Conservation (phyloP, 2,329 filamentous ascomycete genomes). For the Lachnellula occidentalis region DNA sequence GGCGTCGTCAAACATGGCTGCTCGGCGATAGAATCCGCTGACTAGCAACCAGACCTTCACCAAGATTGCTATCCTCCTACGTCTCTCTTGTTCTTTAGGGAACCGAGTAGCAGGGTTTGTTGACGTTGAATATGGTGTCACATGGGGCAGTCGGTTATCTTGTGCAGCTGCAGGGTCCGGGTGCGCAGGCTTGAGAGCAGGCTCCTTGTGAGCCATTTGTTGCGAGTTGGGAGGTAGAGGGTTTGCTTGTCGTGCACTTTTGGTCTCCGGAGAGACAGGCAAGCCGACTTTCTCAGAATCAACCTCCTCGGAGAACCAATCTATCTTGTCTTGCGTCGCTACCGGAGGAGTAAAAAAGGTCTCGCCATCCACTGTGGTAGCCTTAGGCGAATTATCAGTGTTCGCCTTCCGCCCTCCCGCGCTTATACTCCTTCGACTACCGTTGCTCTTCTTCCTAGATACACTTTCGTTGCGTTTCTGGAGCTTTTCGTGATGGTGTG, state of each 20-base stretch:
- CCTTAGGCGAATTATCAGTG: conserved; percentile 30
- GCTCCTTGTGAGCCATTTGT: conserved; percentile 24
- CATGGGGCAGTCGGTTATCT: conserved; percentile 17
- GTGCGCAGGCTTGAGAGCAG: conserved; percentile 12
- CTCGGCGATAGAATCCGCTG: conserved; percentile 78
- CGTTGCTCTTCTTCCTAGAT: conserved; percentile 37
- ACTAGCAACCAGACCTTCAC: conserved; percentile 87
- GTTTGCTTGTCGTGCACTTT: conserved; percentile 5
- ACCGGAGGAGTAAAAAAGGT: conserved; percentile 44
- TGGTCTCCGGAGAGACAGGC: conserved; percentile 5
- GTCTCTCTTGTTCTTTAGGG: conserved; percentile 46
- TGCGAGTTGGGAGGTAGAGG: conserved; percentile 22
- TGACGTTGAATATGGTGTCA: conserved; percentile 14
- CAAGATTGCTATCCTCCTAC: conserved; percentile 50
- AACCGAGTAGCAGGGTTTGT: conserved; percentile 37
- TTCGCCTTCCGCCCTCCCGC: conserved; percentile 40
- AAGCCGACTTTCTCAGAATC: conserved; percentile 8
- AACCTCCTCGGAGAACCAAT: conserved; percentile 28
- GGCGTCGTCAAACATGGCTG: conserved; percentile 73
- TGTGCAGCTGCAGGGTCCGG: conserved; percentile 8
- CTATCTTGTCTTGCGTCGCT: conserved; percentile 34
- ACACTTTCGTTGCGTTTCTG: conserved; percentile 34
- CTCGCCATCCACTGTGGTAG: conserved; percentile 46
- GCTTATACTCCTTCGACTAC: conserved; percentile 46
- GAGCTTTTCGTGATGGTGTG: conserved; percentile 33